These are phyloP conservation scores for Tetraselmis striata DNA, from an alignment of 139 green algal genomes.

Conservation along the genomic window DNA sequence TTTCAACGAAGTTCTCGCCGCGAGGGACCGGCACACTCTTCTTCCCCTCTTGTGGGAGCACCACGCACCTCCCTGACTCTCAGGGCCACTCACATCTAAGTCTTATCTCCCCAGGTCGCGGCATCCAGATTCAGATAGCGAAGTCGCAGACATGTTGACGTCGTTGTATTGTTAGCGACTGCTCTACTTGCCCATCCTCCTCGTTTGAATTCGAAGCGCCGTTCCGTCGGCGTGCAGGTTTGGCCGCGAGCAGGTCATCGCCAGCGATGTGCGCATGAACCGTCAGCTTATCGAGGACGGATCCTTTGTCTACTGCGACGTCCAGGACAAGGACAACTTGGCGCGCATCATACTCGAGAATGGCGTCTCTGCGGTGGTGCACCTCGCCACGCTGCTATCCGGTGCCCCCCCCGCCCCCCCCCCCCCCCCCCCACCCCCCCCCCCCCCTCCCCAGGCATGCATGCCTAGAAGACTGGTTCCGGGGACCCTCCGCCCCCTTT, in stretches of 20 bases:
- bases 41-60: no score
- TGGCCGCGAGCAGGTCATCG: background rate
- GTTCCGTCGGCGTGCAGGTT: background rate
- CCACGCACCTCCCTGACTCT: no score
- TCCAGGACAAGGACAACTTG: constrained; percentile 44
- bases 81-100: background rate
- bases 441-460: background rate
- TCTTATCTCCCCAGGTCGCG: background rate
- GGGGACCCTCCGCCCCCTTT: no score
- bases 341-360: constrained; percentile 45
- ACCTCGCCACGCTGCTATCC: constrained; percentile 45
- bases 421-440: no score
- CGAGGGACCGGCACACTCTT: no score
- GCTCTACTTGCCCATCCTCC: background rate
- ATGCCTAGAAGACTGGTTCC: no score
- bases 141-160: no score
- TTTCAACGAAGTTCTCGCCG: no score
- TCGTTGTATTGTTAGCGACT: background rate
- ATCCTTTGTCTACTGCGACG: constrained; percentile 26
- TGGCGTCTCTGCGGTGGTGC: constrained; percentile 40
- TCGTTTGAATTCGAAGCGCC: background rate
- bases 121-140: background rate
- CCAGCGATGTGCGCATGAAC: constrained; percentile 22
- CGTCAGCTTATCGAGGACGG: constrained; percentile 18
- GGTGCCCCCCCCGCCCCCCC: no score